Conservation (phyloP, 805 yeast species). For the Wickerhamomyces hampshirensis region DNA sequence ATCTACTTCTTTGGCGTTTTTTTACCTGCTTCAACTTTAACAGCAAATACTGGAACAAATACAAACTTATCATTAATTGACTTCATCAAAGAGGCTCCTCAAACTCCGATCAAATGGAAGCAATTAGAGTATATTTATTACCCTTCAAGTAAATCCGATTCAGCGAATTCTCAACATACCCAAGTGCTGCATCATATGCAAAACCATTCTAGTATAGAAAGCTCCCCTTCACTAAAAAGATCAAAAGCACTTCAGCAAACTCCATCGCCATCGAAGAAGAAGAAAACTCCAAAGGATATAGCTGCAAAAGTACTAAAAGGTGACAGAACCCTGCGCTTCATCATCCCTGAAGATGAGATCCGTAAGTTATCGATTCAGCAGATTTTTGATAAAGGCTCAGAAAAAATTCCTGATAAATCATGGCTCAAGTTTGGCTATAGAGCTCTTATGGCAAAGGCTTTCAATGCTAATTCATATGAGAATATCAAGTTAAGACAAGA, state of each 20-base stretch:
- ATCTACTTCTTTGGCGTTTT: constrained; percentile 44
- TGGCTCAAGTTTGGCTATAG: constrained; percentile 61
- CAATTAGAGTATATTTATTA: constrained; percentile 50
- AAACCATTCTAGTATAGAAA: constrained; percentile 3
- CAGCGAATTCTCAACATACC: not conserved
- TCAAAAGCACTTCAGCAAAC: constrained; percentile 9
- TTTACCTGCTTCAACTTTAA: constrained; percentile 44
- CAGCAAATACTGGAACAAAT: constrained; percentile 27
- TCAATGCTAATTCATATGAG: constrained; percentile 50
- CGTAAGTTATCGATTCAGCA: constrained; percentile 52
- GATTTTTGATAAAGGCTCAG: constrained; percentile 56
- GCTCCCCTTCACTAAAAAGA: constrained; percentile 16
- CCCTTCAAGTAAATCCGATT: constrained; percentile 5
- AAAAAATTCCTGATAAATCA: constrained; percentile 52
- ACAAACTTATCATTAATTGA: constrained; percentile 44
- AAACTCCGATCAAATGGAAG: constrained; percentile 54
- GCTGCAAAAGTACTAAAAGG: constrained; percentile 13
- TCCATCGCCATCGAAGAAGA: constrained; percentile 21
- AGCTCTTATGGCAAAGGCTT: constrained; percentile 68
- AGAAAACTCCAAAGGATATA: constrained; percentile 10
- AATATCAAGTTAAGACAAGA: constrained; percentile 51
- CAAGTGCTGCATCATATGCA: constrained; percentile 1
- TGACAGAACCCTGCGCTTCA: constrained; percentile 46
- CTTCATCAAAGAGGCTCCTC: constrained; percentile 36
- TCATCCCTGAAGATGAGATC: constrained; percentile 52